Conservation (phyloP, 2,329 filamentous ascomycete species). For the Ascochyta viciae-villosae region DNA sequence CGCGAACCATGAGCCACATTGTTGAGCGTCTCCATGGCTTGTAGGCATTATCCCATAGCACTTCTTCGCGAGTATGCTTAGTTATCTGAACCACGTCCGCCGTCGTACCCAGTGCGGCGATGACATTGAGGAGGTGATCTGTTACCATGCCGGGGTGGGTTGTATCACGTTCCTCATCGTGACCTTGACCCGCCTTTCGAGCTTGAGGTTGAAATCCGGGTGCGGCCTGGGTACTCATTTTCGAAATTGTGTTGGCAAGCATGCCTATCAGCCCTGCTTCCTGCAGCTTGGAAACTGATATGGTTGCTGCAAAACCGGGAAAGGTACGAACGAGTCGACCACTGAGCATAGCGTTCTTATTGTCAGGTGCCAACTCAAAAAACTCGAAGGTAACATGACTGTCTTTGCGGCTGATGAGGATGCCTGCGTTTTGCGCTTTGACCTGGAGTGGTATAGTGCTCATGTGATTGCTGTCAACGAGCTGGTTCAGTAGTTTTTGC, state of each 20-base stretch:
- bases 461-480: slow-evolving; percentile 6
- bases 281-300: slow-evolving; percentile 35
- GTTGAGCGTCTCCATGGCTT: slow-evolving; percentile 61
- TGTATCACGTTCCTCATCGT: slow-evolving; percentile 58
- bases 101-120: slow-evolving; percentile 45
- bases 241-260: slow-evolving; percentile 44
- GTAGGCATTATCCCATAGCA: slow-evolving; percentile 52
- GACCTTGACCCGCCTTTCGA: slow-evolving; percentile 48
- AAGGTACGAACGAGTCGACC: slow-evolving; percentile 56
- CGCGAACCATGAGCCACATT: slow-evolving; percentile 63
- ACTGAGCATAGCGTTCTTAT: slow-evolving; percentile 48
- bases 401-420: slow-evolving; percentile 49
- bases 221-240: slow-evolving; percentile 47
- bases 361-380: slow-evolving; percentile 57
- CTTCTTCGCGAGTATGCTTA: slow-evolving; percentile 64
- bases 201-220: slow-evolving; percentile 45
- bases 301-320: slow-evolving; percentile 50
- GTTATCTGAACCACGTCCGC: slow-evolving; percentile 42
- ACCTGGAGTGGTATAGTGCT: slow-evolving; percentile 50
- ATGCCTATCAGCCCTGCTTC: slow-evolving; percentile 25
- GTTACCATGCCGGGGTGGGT: slow-evolving; percentile 60
- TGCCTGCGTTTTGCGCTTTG: slow-evolving; percentile 55
- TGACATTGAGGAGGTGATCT: slow-evolving; percentile 56
- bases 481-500: slow-evolving; percentile 23
- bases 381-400: slow-evolving; percentile 48